Evolutionary conservation across 1,284 basidiomycete genomes (phyloP).

Genomic region (Somion occarium): DNA sequence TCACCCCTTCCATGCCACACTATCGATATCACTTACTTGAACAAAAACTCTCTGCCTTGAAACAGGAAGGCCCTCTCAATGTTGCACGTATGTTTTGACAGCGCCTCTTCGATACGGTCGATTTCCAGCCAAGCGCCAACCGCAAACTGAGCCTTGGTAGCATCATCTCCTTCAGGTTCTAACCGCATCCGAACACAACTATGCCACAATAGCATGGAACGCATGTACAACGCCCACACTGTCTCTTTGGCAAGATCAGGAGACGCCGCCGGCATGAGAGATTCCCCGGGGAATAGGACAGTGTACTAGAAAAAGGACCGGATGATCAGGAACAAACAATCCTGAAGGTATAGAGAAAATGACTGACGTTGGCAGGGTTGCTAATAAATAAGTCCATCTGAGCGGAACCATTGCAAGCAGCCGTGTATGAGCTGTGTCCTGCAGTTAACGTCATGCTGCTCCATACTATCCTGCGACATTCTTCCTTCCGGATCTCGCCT

Average conservation of each 20-base stretch:
- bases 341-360: conserved; percentile 3
- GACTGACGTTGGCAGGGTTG: conserved; percentile 62
- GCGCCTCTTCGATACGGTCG: conserved; percentile 55
- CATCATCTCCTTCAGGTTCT: conserved; percentile 35
- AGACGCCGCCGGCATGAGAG: conserved; percentile 28
- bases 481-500: conserved; percentile 62
- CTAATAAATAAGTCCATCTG: conserved; percentile 50
- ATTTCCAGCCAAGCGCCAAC: conserved; percentile 68
- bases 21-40: conserved; percentile 66
- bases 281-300: conserved; percentile 67
- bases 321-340: conserved; percentile 6
- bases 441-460: conserved; percentile 57
- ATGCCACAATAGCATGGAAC: conserved; percentile 68
- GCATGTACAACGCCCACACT: conserved; percentile 68
- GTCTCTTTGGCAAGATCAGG: conserved; percentile 49
- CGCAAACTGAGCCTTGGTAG: conserved; percentile 57
- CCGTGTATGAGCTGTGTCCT: conserved; percentile 56
- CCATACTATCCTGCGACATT: conserved; percentile 71
- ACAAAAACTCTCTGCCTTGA: conserved; percentile 67
- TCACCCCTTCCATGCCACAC: too few relatives aligned
- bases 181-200: conserved; percentile 58
- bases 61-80: conserved; percentile 64
- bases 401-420: conserved; percentile 36
- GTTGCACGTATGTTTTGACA: conserved; percentile 60
- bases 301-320: conserved; percentile 43